Conservation (phyloP, 495 filamentous ascomycete genomes). For the Hypoxylon crocopeplum region DNA sequence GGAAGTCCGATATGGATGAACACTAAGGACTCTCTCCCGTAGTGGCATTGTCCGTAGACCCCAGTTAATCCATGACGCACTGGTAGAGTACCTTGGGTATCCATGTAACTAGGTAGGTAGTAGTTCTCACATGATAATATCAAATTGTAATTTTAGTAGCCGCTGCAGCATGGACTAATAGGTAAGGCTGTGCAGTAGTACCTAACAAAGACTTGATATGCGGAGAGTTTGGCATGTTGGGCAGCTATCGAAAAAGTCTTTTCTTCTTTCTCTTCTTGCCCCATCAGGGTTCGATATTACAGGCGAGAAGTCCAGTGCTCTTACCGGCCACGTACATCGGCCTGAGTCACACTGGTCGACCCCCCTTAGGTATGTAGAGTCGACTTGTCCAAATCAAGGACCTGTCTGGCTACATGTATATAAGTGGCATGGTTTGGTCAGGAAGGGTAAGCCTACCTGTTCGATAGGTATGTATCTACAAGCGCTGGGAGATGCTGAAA, state of each 20-base stretch:
- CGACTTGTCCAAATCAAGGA: too few species aligned
- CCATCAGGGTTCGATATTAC: too few species aligned
- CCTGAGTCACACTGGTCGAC: conserved; percentile 16
- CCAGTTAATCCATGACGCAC: conserved; percentile 19
- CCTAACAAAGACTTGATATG: background rate
- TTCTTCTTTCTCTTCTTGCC: conserved; percentile 5
- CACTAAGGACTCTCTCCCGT: too few species aligned
- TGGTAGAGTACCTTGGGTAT: background rate
- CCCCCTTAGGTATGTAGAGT: background rate
- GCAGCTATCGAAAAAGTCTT: conserved; percentile 29
- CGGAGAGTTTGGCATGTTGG: conserved; percentile 20
- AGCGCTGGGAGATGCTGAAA: too few species aligned
- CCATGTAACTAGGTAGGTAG: background rate
- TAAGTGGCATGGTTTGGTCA: too few species aligned
- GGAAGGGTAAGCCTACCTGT: too few species aligned
- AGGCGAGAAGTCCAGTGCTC: background rate
- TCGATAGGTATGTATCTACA: too few species aligned
- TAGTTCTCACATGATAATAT: conserved; percentile 20
- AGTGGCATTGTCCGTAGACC: background rate
- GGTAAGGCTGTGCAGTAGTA: background rate
- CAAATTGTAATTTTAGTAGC: conserved; percentile 15
- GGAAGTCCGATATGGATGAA: too few species aligned
- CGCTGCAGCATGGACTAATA: conserved; percentile 10
- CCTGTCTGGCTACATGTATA: too few species aligned
- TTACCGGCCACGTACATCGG: background rate